phyloP scores from a whole-genome alignment of 2,329 filamentous ascomycete genomes.

The Botrytis aclada region DNA sequence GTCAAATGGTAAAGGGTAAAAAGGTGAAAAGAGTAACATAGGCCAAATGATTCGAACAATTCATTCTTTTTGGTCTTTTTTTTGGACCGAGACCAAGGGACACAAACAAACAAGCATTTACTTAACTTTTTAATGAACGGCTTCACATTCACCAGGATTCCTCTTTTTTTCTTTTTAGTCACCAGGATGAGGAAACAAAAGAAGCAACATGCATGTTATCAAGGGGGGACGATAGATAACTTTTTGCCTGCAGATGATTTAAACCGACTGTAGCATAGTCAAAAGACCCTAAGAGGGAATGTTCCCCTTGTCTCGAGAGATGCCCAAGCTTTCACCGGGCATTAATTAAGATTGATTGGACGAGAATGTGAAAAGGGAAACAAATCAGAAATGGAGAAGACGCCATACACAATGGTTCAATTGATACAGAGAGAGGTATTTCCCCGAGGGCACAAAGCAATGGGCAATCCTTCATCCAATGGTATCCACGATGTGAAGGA shows the following conservation, averaged over 20 bases:
- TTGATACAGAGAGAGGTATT: neutral
- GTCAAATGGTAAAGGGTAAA: neutral
- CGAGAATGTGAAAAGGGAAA: neutral
- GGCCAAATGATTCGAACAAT: neutral
- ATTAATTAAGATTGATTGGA: neutral
- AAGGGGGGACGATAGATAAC: neutral
- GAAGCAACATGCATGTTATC: neutral
- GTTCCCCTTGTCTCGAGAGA: neutral
- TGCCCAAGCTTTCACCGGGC: constrained; percentile 5
- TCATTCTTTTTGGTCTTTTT: neutral
- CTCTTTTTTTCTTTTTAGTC: neutral
- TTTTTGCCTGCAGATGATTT: neutral
- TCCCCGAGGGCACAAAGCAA: neutral
- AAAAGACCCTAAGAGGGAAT: neutral
- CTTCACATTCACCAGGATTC: neutral
- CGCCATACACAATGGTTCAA: neutral
- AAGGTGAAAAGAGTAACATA: neutral
- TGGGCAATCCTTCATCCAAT: neutral
- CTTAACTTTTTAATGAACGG: neutral
- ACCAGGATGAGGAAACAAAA: neutral
- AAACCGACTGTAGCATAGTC: neutral
- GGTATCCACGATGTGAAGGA: neutral
- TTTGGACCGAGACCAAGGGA: neutral
- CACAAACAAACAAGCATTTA: neutral
- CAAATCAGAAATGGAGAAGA: neutral